These are phyloP conservation scores for Penicillium crystallinum DNA, from an alignment of 495 filamentous ascomycete genomes.

Conservation along the genomic window DNA sequence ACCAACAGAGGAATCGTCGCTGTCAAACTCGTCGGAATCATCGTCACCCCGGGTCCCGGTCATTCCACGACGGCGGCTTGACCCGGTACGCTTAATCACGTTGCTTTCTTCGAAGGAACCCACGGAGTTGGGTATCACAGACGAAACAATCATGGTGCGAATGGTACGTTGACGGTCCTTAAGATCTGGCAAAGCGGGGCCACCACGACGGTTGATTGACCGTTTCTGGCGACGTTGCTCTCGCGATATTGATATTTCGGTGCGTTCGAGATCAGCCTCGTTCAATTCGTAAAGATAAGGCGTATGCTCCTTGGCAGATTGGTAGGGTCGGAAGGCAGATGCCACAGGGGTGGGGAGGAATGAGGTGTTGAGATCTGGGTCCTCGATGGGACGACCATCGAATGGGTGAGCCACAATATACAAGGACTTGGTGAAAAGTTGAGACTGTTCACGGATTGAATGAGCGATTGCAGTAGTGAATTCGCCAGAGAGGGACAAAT, in stretches of 20 bases:
- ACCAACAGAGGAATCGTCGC: constrained; percentile 79
- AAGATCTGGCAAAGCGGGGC: constrained; percentile 89
- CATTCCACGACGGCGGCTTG: constrained; percentile 42
- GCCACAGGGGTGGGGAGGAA: constrained; percentile 83
- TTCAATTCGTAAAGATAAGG: constrained; percentile 92
- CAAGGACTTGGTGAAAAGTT: constrained; percentile 87
- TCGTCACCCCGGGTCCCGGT: constrained; percentile 57
- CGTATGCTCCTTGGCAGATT: constrained; percentile 85
- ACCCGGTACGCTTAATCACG: constrained; percentile 71
- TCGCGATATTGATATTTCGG: constrained; percentile 85
- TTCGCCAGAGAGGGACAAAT: constrained; percentile 89
- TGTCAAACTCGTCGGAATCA: constrained; percentile 82
- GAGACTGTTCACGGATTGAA: constrained; percentile 90
- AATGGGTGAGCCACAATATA: constrained; percentile 93
- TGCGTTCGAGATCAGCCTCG: constrained; percentile 83
- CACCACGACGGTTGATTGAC: constrained; percentile 87
- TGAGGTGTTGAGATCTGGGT: constrained; percentile 75
- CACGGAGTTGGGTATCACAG: constrained; percentile 82
- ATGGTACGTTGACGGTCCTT: constrained; percentile 93
- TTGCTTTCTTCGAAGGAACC: constrained; percentile 75
- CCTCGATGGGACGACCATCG: constrained; percentile 88
- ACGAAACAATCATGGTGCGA: constrained; percentile 83
- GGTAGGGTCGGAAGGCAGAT: constrained; percentile 79
- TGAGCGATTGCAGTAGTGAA: constrained; percentile 97
- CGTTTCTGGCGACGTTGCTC: constrained; percentile 93